phyloP scores from a whole-genome alignment of 225 moss, liverwort and hornwort genomes.

The Pleurozium schreberi region DNA sequence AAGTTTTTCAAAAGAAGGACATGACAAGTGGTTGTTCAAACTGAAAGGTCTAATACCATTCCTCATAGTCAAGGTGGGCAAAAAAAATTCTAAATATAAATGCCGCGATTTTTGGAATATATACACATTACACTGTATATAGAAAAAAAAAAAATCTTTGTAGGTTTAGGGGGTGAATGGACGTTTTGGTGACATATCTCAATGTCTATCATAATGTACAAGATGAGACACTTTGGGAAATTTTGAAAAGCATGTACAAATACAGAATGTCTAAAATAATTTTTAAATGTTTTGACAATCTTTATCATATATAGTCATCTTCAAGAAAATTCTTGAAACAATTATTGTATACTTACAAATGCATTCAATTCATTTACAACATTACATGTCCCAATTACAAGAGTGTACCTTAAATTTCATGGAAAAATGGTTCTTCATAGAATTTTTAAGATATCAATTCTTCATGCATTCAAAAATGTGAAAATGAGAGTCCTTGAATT shows the following conservation, averaged over 20 bases:
- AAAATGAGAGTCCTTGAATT: not conserved
- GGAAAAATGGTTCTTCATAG: not conserved
- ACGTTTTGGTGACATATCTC: too few relatives aligned
- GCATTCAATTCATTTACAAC: not conserved
- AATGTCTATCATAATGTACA: not conserved
- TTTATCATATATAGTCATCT: not conserved
- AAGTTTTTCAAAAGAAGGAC: not conserved
- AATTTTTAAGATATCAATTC: not conserved
- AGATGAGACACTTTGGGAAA: not conserved
- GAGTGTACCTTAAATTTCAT: not conserved
- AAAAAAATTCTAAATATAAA: not conserved
- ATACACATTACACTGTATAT: too few relatives aligned
- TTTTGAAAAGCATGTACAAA: not conserved
- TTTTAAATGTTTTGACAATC: not conserved
- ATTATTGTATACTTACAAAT: not conserved
- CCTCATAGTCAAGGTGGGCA: rapidly evolving
- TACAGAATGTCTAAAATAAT: not conserved
- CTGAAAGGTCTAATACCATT: not conserved
- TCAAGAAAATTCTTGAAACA: too few relatives aligned
- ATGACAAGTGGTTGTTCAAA: not conserved
- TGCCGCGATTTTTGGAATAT: not conserved
- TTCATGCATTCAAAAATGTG: not conserved
- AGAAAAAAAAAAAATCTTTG: not conserved
- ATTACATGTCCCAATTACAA: not conserved
- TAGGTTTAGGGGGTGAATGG: not conserved